Conservation (phyloP, 2,329 filamentous ascomycete genomes). For the Phyllosticta paracitricarpa region DNA sequence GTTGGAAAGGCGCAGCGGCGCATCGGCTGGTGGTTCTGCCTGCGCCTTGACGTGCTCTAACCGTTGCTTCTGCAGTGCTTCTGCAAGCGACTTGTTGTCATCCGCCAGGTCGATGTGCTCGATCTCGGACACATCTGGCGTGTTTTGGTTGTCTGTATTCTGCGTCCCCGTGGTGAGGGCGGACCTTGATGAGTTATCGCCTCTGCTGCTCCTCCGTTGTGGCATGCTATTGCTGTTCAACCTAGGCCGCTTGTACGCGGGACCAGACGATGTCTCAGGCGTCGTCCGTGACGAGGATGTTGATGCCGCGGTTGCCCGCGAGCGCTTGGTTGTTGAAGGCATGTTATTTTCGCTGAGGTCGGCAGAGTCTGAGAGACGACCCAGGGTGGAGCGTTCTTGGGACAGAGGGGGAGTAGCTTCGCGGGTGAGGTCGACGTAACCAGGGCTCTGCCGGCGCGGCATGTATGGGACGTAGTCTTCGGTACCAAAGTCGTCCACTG, state of each 20-base stretch:
- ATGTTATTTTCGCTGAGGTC: neutral
- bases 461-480: neutral
- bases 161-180: constrained; percentile 6
- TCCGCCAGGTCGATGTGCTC: constrained; percentile 43
- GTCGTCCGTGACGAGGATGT: constrained; percentile 13
- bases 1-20: constrained; percentile 33
- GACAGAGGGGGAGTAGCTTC: constrained; percentile 7
- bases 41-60: constrained; percentile 41
- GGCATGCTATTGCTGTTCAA: constrained; percentile 12
- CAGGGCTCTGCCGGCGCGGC: constrained; percentile 12
- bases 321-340: neutral
- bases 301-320: neutral
- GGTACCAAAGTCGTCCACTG: neutral
- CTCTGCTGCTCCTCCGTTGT: neutral
- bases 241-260: constrained; percentile 23
- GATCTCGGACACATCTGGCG: constrained; percentile 17
- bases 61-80: constrained; percentile 42
- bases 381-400: constrained; percentile 7
- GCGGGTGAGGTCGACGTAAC: constrained; percentile 25
- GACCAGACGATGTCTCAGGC: constrained; percentile 15
- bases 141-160: neutral
- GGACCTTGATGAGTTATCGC: neutral
- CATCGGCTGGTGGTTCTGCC: constrained; percentile 19
- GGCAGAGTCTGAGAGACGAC: neutral
- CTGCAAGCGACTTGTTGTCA: constrained; percentile 30